Base-by-base conservation (phyloP, 331 rosid species). In the Malus hybrid region DNA sequence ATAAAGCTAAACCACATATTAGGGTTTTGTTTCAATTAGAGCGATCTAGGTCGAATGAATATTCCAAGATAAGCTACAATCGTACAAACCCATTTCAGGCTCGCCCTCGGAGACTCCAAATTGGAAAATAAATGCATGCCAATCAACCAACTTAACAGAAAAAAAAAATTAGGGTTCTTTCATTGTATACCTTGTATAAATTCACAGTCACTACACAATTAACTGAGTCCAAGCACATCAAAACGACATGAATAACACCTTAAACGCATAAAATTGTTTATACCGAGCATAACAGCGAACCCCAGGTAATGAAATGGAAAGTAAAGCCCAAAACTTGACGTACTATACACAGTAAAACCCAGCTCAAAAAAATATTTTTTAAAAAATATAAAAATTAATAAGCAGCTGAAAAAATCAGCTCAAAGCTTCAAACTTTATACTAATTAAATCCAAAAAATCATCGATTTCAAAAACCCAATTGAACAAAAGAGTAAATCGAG, bases 281-380 rank as follows among this genome's bases (percentile, higher is more conserved):
- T 11, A 5, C 50, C 3, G 50, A 44, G 50, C 50, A 44, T 44
- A 44, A 82, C 68, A 84, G 81, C 42, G 55, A 81, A 70, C 85
- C 85, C 80, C 76, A 76, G 78, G 79, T 29, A 61, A 24, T 19
- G 65, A 39, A 28, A 82, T 72, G 83, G 59, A 79, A 80, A 78
- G 83, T 64, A 82, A 84, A 80, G 77, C 81, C 86, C 82, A 85
- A 80, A 80, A 82, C 86, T 82, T 87, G 85, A 80, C 88, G 82
- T 83, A 74, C 87, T 74, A 65, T 79, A 82, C 82, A 86, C 93
- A 87, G 90, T 86, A 75, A 44, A 87, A 85, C 74, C 71, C 82
- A 88, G 86, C 84, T 82, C 75, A 83, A 18, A 44, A 42, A 44
- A 44, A 44, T 44, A 84, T 77, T 72, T 77, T 81, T 73, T 36